Percentiles rank a stretch among this genome's conserved stretches.
These are phyloP conservation scores for Ganoderma boninense DNA, from an alignment of 1,284 basidiomycete genomes.

Conservation along the genomic window DNA sequence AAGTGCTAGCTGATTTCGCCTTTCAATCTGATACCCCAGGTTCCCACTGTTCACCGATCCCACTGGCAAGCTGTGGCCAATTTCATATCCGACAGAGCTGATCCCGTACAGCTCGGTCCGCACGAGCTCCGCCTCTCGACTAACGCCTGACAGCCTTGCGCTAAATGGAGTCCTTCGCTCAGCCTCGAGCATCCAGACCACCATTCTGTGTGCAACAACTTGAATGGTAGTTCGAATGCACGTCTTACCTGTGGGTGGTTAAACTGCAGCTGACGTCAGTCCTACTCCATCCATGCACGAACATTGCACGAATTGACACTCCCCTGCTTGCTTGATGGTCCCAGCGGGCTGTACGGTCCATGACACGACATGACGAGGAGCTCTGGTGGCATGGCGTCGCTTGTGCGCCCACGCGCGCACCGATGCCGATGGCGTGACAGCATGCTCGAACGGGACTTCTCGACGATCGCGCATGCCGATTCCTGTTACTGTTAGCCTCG, in stretches of 20 bases:
- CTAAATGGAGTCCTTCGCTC: not conserved
- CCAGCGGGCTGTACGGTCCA: not conserved
- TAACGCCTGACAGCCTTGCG: not conserved
- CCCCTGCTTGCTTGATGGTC: not conserved
- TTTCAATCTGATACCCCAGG: not conserved
- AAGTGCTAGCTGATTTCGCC: not conserved
- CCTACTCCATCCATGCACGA: not conserved
- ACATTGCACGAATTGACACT: not conserved
- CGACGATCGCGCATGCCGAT: not conserved
- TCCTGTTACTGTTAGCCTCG: not conserved
- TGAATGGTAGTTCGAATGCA: not conserved
- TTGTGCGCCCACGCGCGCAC: not conserved
- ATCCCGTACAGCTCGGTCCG: not conserved
- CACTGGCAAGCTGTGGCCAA: not conserved
- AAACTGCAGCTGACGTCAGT: constrained; percentile 1
- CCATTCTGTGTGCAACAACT: not conserved
- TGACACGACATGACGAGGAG: not conserved
- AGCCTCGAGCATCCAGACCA: not conserved
- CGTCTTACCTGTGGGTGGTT: not conserved
- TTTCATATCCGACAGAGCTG: not conserved
- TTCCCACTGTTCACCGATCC: not conserved
- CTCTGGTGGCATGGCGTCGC: not conserved
- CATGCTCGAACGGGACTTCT: constrained; percentile 1
- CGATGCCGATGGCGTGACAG: not conserved
- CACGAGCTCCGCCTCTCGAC: not conserved